Evolutionary conservation across 2,329 filamentous ascomycete species (phyloP), one percentile per base, ranked within the genome.

Genomic region (Chalaropsis ovoidea): DNA sequence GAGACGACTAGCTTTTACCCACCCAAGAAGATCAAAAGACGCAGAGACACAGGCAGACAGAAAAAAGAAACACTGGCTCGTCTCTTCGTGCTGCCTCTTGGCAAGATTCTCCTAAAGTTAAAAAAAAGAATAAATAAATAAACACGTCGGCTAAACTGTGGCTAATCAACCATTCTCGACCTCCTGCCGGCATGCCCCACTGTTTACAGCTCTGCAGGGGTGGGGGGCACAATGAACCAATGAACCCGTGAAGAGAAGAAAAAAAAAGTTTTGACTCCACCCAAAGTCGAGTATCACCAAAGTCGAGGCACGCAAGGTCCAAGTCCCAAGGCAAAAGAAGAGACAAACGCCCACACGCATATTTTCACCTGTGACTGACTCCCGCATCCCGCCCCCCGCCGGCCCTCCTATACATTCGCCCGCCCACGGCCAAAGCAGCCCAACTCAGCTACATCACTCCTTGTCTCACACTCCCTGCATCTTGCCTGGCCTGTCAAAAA

Each of bases 251-350:
- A 58, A n/a, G 15, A 58, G 17, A 58, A 5, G 5, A 58, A 58
- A 47, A 45, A 45, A 56, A 58, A 58, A 58, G 52, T 35, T 58
- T 58, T 11, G 27, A 58, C 52, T 58, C 52, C 27, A 58, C 27
- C 52, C 35, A 17, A 58, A 39, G 10, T 58, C 24, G 35, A 58
- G 52, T 52, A 52, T 52, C 47, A 27, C 24, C 47, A 52, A 24
- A 52, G 24, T 52, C 22, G 19, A 13, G 19, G 47, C 24, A 11
- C 19, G 8, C 19, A 4, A 27, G 35, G 35, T 7, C 35, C 35
- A 52, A 52, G 47, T 17, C 45, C n/a, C 13, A 24, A 27, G 47
- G 22, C 47, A 52, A 13, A 11, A 52, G 47, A 52, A 13, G 10
- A 24, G 10, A 52, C 31, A 52, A 52, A 24, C 47, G 24, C 47